Base-by-base conservation (phyloP, 768 basidiomycete genomes). In the Suillus sp. region DNA sequence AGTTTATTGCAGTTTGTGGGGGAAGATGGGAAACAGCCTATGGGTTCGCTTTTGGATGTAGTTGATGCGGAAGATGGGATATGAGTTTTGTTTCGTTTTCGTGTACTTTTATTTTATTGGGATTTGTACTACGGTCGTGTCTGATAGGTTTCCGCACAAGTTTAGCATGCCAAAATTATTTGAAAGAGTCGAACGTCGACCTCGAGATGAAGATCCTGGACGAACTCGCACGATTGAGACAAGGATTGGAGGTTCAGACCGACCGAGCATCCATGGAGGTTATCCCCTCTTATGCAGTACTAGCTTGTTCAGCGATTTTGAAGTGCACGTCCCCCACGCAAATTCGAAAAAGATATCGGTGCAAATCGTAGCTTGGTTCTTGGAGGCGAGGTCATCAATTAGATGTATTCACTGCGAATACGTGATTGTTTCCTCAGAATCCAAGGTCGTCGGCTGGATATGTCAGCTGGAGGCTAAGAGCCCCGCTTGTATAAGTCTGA, bases 21-120 rank as follows among this genome's bases (percentile, higher is more conserved):
- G 34, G 81, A 83, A 59, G 79, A 81, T 27, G 85, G 84, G 64
- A 93, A 88, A 74, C 84, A 93, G 73, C 92, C 91, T 1, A 73
- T 75, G 4, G 83, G 83, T 61, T 84, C 84, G 66, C 74, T 93
- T 70, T 70, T 89, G 71, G 85, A 90, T 68, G 73, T 90, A 68
- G 79, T 92, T 40, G 83, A 87, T 64, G 70, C 64, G 35, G 75
- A 72, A 65, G 68, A 68, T 25, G 74, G 67, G 32, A 58, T 76
- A 65, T 75, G 65, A 55, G 37, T 40, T 40, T 27, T 27, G 37
- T 40, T 18, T 13, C 27, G 38, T 30, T 22, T 20, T 27, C 11
- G 25, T 11, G 37, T 27, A 27, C 40, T 25, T 56, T 14, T 55
- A 11, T 16, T 25, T 37, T 25, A 22, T 38, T 25, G 16, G 1